Evolutionary conservation across 179 eudicot genomes (phyloP), one percentile per base, ranked within the genome.

Genomic region (Camellia oleifera): DNA sequence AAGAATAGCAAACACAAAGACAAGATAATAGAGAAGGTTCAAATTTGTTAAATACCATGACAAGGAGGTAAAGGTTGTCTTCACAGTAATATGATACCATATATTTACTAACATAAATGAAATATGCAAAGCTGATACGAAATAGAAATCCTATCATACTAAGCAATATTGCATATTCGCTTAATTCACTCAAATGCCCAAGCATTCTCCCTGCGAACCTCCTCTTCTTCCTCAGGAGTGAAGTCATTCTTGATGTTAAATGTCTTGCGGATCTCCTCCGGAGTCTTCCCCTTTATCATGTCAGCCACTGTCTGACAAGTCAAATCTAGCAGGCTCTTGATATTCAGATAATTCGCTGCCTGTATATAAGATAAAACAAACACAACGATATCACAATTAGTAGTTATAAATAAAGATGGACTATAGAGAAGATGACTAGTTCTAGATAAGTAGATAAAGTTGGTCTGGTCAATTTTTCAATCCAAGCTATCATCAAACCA

Each of bases 281-380:
- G 83, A 1, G 85, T 82, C 83, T 80, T 82, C n/a, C 88, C 83
- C 75, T 82, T 83, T 72, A 85, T 80, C 85, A 80, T 80, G 77
- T 82, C 88, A 4, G 88, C 88, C 10, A 85, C 88, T 14, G 83
- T 80, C 65, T 85, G 85, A 64, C 88, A 85, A 2, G 88, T 85
- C 56, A 85, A 80, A 66, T 85, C 88, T 7, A 80, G 79, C 73
- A 85, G 68, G 73, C 75, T 80, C 83, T 85, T 85, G 54, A 85
- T 82, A 74, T 82, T 80, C 57, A 85, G 79, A 50, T 85, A 85
- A 76, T 82, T 85, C 1, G 85, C 85, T 23, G 83, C 88, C 88
- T 82, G 76, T 20, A 69, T 66, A n/a, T 48, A 75, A 42, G 52
- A 57, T 57, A 23, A 15, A 32, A 15, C 26, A 74, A 56, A 58